These are phyloP conservation scores for Picea glauca DNA, from an alignment of 75 land plant genomes.

Conservation along the genomic window DNA sequence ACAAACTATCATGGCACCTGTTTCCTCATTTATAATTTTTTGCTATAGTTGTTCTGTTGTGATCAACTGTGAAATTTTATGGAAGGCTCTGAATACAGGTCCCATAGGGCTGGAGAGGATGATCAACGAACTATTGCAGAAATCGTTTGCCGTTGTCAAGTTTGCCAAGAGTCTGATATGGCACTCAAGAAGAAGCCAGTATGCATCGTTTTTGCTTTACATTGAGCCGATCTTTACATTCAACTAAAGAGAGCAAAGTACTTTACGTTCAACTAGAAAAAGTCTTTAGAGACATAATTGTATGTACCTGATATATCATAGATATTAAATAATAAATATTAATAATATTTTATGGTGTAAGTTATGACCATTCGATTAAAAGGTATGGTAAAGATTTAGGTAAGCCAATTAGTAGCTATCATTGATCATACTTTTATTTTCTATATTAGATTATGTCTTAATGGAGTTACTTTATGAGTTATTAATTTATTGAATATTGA, in stretches of 20 bases:
- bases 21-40: neutral
- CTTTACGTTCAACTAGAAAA: neutral
- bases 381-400: neutral
- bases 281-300: neutral
- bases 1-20: neutral
- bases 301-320: neutral
- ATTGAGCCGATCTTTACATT: neutral
- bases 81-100: constrained; percentile 23
- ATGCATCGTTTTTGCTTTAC: constrained; percentile 9
- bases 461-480: too few relatives aligned
- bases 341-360: neutral
- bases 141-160: constrained; percentile 54
- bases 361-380: neutral
- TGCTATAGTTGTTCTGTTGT: neutral
- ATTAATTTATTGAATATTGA: too few relatives aligned
- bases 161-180: constrained; percentile 77
- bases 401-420: neutral
- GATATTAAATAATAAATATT: neutral
- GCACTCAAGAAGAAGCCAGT: constrained; percentile 64
- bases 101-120: constrained; percentile 41
- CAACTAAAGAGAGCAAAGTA: neutral
- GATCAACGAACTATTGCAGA: constrained; percentile 48
- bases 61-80: neutral
- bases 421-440: too few relatives aligned
- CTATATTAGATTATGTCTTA: too few relatives aligned